These are phyloP conservation scores for Fusarium tanahbumbuense DNA, from an alignment of 2,329 filamentous ascomycete genomes.

Conservation along the genomic window DNA sequence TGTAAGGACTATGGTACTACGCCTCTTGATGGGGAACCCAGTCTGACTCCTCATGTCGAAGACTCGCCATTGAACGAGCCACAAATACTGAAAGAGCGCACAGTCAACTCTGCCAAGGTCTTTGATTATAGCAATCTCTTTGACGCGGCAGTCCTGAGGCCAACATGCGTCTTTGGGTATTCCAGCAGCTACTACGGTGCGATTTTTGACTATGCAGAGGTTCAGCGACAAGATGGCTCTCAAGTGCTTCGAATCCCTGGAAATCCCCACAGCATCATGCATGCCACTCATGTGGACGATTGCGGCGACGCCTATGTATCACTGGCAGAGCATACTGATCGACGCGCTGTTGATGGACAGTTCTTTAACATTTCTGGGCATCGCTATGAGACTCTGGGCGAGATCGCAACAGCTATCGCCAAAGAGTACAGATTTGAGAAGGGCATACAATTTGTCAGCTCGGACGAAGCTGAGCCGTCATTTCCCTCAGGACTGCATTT, in stretches of 20 bases:
- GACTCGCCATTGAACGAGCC: slow-evolving; percentile 52
- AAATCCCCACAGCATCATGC: slow-evolving; percentile 55
- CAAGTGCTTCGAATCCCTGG: slow-evolving; percentile 50
- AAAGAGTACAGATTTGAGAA: slow-evolving; percentile 54
- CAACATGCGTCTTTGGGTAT: slow-evolving; percentile 61
- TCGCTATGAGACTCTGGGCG: slow-evolving; percentile 57
- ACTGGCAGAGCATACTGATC: slow-evolving; percentile 53
- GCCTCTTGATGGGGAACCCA: slow-evolving; percentile 50
- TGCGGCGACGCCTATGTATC: slow-evolving; percentile 61
- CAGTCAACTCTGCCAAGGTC: slow-evolving; percentile 45
- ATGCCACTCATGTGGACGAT: slow-evolving; percentile 62
- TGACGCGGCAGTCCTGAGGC: slow-evolving; percentile 57
- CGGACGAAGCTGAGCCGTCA: slow-evolving; percentile 25
- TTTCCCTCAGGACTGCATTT: slow-evolving; percentile 39
- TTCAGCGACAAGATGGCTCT: slow-evolving; percentile 32
- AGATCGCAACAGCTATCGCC: slow-evolving; percentile 54
- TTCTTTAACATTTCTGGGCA: slow-evolving; percentile 60
- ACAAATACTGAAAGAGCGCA: slow-evolving; percentile 46
- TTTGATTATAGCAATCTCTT: slow-evolving; percentile 55
- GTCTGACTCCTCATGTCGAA: slow-evolving; percentile 57
- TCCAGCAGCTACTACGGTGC: slow-evolving; percentile 58
- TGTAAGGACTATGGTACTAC: slow-evolving; percentile 63
- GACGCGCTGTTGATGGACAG: slow-evolving; percentile 51
- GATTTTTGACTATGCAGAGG: slow-evolving; percentile 52
- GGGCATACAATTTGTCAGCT: slow-evolving; percentile 46